Evolutionary conservation across 2,329 filamentous ascomycete species (phyloP).

Genomic region (Pseudogymnoascus sp.): DNA sequence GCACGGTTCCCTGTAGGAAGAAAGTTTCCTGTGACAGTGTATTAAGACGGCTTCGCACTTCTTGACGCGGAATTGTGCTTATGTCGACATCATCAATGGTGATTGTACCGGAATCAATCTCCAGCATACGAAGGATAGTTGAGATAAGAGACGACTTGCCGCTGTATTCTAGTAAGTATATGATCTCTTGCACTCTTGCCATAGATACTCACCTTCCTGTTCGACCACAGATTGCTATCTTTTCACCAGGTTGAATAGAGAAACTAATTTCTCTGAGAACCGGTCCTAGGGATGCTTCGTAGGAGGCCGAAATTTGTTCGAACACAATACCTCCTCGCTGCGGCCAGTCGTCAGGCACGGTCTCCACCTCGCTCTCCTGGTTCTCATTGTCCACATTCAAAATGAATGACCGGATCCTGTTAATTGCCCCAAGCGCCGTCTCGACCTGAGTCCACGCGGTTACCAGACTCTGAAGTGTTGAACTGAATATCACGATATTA

Average conservation of each 20-base stretch:
- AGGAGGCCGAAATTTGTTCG: slow-evolving; percentile 17
- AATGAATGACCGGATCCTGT: neutral
- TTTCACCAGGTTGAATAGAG: slow-evolving; percentile 27
- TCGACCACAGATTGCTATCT: slow-evolving; percentile 30
- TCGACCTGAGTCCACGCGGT: neutral
- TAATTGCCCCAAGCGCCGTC: neutral
- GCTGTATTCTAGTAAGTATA: slow-evolving; percentile 36
- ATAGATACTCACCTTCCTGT: slow-evolving; percentile 24
- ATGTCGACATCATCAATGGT: slow-evolving; percentile 84
- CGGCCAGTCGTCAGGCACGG: slow-evolving; percentile 24
- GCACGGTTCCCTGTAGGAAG: slow-evolving; percentile 78
- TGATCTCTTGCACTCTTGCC: slow-evolving; percentile 10
- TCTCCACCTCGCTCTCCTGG: neutral
- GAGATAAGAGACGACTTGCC: slow-evolving; percentile 88
- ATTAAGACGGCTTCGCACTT: slow-evolving; percentile 80
- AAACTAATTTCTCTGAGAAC: slow-evolving; percentile 37
- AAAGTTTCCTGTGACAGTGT: slow-evolving; percentile 95
- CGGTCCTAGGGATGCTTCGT: slow-evolving; percentile 47
- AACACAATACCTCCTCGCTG: slow-evolving; percentile 25
- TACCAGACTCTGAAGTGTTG: slow-evolving; percentile 15
- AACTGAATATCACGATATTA: slow-evolving; percentile 17
- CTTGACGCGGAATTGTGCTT: slow-evolving; percentile 74
- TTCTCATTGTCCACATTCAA: neutral
- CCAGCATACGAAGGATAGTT: slow-evolving; percentile 81
- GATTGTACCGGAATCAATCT: slow-evolving; percentile 79